Base-by-base conservation (phyloP, 306 rosid species). In the Prosopis cineraria region DNA sequence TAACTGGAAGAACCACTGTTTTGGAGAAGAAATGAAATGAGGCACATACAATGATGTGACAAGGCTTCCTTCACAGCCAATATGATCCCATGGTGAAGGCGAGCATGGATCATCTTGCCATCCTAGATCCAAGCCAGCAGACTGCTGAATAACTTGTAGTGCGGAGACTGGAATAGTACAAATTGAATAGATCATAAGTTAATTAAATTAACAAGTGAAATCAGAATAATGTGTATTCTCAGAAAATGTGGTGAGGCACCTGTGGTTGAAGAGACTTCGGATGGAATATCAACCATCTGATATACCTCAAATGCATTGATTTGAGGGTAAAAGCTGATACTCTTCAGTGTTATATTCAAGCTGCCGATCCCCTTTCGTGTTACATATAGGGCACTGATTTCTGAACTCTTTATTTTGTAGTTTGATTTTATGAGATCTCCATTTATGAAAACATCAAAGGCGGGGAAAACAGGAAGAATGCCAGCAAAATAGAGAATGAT, bases 101-200 rank as follows among this genome's bases (percentile, higher is more conserved):
- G 90, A 90, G 81, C 98, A 94, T 30, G 98, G 98, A 83, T 94
- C 98, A 81, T 91, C 98, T 82, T 90, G 87, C 98, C 98, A 94
- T 65, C 91, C 97, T 20, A 92, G 85, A 78, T 92, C 94, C 79
- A 89, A 84, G 31, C 97, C 97, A 53, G 85, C 87, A 37, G 95
- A 90, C 66, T 90, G 95, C 52, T 92, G 93, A 82, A 94, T 90
- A 79, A 92, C 92, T 70, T 87, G 88, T 64, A 94, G 85, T 73
- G 98, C 98, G 48, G 97, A 94, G 68, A 92, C 98, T 94, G 93
- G 78, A 72, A 84, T n/a, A 68, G 24, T 25, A 75, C 60, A 76
- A 80, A 50, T 82, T 60, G 40, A n/a, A 13, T 10, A 70, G 68
- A 55, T 24, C 69, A 74, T 11, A 11, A 71, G 67, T 76, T 24